Evolutionary conservation across 805 yeast genomes (phyloP).

Genomic region (Cyberlindnera petersonii): DNA sequence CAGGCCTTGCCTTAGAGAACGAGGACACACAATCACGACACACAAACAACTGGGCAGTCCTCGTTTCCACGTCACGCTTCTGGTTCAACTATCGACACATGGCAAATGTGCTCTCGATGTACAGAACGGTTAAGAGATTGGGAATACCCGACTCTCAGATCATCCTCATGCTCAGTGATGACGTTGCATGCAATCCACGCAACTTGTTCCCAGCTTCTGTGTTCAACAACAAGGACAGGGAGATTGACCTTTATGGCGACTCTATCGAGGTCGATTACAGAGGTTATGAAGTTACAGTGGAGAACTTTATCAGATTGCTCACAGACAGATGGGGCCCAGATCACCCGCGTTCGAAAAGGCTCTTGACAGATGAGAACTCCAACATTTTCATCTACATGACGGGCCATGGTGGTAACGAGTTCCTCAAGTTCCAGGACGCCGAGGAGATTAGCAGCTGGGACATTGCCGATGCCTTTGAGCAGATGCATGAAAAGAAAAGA

Average conservation of each 20-base stretch:
- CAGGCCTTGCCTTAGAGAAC: slow-evolving; percentile 3
- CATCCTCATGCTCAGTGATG: slow-evolving; percentile 93
- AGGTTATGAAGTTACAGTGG: slow-evolving; percentile 98
- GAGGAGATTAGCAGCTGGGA: slow-evolving; percentile 96
- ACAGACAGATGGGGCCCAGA: slow-evolving; percentile 96
- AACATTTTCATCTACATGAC: slow-evolving; percentile 93
- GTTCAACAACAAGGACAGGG: slow-evolving; percentile 89
- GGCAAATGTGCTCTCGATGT: slow-evolving; percentile 93
- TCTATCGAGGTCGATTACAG: slow-evolving; percentile 93
- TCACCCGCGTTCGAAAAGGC: slow-evolving; percentile 87
- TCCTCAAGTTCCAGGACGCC: slow-evolving; percentile 95
- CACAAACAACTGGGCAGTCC: slow-evolving; percentile 77
- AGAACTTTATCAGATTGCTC: slow-evolving; percentile 84
- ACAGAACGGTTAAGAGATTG: slow-evolving; percentile 89
- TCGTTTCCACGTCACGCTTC: slow-evolving; percentile 92
- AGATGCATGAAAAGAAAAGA: slow-evolving; percentile 93
- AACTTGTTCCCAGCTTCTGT: slow-evolving; percentile 96
- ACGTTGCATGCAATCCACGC: slow-evolving; percentile 94
- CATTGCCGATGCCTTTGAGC: slow-evolving; percentile 94
- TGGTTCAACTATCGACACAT: slow-evolving; percentile 99
- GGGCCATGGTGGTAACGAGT: slow-evolving; percentile 98
- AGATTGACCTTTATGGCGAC: slow-evolving; percentile 89
- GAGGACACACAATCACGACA: slow-evolving; percentile 32
- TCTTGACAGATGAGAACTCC: slow-evolving; percentile 89
- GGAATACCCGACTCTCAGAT: slow-evolving; percentile 99